These are phyloP conservation scores for Alternaria postmessia DNA, from an alignment of 2,329 filamentous ascomycete genomes.

Conservation along the genomic window DNA sequence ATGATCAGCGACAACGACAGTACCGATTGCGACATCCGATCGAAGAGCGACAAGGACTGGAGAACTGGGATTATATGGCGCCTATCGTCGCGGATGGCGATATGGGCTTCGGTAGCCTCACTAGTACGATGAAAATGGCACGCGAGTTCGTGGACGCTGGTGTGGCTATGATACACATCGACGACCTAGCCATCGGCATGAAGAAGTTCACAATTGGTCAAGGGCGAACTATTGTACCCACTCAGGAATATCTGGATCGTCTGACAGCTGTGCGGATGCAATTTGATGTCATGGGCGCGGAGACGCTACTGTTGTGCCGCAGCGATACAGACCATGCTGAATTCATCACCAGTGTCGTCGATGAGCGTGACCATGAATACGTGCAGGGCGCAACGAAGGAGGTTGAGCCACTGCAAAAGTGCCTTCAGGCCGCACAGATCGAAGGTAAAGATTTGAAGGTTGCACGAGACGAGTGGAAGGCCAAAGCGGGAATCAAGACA, in stretches of 20 bases:
- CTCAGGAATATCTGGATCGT: conserved; percentile 50
- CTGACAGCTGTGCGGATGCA: conserved; percentile 51
- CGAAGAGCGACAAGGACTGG: conserved; percentile 42
- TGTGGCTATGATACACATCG: conserved; percentile 56
- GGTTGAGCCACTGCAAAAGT: conserved; percentile 38
- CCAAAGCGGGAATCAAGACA: conserved; percentile 40
- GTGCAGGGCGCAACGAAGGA: conserved; percentile 50
- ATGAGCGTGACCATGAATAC: conserved; percentile 52
- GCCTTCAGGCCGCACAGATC: conserved; percentile 30
- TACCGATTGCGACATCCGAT: conserved; percentile 45
- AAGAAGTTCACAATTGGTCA: conserved; percentile 56
- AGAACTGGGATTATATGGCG: conserved; percentile 52
- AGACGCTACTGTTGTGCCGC: conserved; percentile 51
- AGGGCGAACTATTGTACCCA: conserved; percentile 53
- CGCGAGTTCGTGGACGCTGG: conserved; percentile 55
- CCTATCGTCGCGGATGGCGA: conserved; percentile 55
- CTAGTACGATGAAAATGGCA: conserved; percentile 53
- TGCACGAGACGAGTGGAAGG: conserved; percentile 46
- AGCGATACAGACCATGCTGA: conserved; percentile 52
- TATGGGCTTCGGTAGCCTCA: conserved; percentile 55
- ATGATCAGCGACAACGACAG: conserved; percentile 53
- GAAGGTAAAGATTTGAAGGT: conserved; percentile 35
- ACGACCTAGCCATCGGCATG: conserved; percentile 55
- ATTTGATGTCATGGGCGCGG: conserved; percentile 54
- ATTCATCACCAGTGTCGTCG: conserved; percentile 52